These are phyloP conservation scores for Exutisphaerella laricina DNA, from an alignment of 2,329 filamentous ascomycete genomes.

Conservation along the genomic window DNA sequence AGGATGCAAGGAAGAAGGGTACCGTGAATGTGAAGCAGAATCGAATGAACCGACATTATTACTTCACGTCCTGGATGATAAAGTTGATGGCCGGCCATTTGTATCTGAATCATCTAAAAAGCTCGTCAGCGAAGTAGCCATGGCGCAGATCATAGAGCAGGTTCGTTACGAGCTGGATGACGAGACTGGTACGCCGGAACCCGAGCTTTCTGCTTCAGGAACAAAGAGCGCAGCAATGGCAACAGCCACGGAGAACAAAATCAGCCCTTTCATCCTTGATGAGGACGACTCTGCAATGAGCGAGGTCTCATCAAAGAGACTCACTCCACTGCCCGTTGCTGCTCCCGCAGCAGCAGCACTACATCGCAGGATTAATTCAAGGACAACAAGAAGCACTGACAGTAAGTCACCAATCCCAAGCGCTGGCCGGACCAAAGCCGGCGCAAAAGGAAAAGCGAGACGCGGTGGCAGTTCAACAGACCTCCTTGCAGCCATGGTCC, in stretches of 20 bases:
- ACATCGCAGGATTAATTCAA: too few species aligned
- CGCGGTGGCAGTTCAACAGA: background rate
- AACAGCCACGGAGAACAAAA: background rate
- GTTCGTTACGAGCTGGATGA: background rate
- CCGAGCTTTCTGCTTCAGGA: too few species aligned
- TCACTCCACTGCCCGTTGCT: background rate
- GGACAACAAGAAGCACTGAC: too few species aligned
- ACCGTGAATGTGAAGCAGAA: too few species aligned
- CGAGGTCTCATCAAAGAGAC: background rate
- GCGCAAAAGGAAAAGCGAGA: background rate
- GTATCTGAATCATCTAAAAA: too few species aligned
- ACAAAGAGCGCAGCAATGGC: too few species aligned
- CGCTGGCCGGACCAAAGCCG: background rate
- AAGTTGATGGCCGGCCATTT: too few species aligned
- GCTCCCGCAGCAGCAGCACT: background rate
- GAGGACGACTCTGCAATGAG: background rate
- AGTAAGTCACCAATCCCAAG: background rate
- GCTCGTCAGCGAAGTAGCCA: background rate
- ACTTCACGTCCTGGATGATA: too few species aligned
- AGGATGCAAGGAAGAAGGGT: background rate
- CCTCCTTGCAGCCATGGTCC: constrained; percentile 1
- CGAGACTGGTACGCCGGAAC: background rate
- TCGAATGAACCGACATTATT: too few species aligned
- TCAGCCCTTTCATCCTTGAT: background rate
- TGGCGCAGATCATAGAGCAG: background rate